Conservation (phyloP, 306 rosid species). For the Myrica gale region DNA sequence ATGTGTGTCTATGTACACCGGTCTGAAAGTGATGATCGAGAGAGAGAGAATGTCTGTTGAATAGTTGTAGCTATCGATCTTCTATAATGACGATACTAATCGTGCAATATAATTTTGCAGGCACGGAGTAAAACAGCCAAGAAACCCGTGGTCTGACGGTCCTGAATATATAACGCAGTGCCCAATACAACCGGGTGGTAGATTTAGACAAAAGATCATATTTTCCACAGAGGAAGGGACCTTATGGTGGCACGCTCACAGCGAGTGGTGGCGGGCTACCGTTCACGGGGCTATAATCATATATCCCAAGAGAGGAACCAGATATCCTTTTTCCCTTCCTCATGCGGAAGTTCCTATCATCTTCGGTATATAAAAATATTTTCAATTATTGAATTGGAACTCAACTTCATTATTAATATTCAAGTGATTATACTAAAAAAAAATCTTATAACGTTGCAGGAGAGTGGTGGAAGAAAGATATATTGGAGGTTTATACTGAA, state of each 20-base stretch:
- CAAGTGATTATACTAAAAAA: too few relatives aligned
- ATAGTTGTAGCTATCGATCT: too few relatives aligned
- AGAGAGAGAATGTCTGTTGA: too few relatives aligned
- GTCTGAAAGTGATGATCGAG: too few relatives aligned
- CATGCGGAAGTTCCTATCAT: conserved; percentile 41
- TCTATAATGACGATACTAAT: not conserved
- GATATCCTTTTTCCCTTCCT: conserved; percentile 44
- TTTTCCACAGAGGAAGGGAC: conserved; percentile 44
- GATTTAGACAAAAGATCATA: conserved; percentile 35
- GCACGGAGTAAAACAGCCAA: conserved; percentile 50
- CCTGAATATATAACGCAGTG: conserved; percentile 51
- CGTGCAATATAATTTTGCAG: conserved; percentile 4
- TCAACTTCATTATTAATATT: too few relatives aligned
- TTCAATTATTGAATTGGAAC: not conserved
- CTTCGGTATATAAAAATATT: conserved; percentile 34
- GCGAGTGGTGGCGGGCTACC: conserved; percentile 60
- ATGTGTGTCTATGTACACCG: too few relatives aligned
- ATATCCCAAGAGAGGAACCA: conserved; percentile 29
- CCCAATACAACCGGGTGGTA: conserved; percentile 44
- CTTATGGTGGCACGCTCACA: conserved; percentile 75
- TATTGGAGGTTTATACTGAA: conserved; percentile 12
- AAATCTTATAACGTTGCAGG: conserved; percentile 1
- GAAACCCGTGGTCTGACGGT: conserved; percentile 54
- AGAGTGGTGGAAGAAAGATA: conserved; percentile 35
- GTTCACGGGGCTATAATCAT: conserved; percentile 52